Conservation (phyloP, 2,329 filamentous ascomycete genomes). For the Cladosporium velox region DNA sequence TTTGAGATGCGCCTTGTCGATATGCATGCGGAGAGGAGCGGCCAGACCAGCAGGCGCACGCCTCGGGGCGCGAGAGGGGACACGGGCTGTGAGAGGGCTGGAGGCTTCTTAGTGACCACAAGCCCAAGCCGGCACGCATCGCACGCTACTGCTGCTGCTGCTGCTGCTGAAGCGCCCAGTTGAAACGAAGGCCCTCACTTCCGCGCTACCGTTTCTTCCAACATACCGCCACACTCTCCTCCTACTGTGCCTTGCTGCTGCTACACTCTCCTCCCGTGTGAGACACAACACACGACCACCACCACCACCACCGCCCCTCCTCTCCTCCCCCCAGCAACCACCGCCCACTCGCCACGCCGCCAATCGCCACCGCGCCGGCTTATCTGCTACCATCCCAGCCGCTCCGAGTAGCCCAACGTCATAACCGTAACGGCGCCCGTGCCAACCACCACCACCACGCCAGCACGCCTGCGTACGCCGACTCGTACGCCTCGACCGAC, state of each 20-base stretch:
- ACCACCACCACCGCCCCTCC: neutral
- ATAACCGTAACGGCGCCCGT: conserved; percentile 12
- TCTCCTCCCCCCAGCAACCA: neutral
- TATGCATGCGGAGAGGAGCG: neutral
- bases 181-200: neutral
- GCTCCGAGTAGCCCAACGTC: conserved; percentile 13
- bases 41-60: neutral
- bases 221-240: neutral
- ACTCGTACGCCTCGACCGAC: conserved; percentile 1
- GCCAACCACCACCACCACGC: neutral
- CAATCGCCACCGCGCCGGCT: neutral
- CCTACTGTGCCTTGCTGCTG: neutral
- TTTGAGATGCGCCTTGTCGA: neutral
- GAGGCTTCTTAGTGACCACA: neutral
- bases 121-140: neutral
- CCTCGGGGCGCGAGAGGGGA: neutral
- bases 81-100: neutral
- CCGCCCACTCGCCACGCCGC: neutral
- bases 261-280: neutral
- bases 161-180: neutral
- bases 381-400: neutral
- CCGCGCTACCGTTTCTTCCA: neutral
- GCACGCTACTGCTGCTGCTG: too few relatives aligned
- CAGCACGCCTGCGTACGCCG: neutral
- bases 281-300: conserved; percentile 14